Evolutionary conservation across 1,284 basidiomycete species (phyloP).

Genomic region (Pascua sp.): DNA sequence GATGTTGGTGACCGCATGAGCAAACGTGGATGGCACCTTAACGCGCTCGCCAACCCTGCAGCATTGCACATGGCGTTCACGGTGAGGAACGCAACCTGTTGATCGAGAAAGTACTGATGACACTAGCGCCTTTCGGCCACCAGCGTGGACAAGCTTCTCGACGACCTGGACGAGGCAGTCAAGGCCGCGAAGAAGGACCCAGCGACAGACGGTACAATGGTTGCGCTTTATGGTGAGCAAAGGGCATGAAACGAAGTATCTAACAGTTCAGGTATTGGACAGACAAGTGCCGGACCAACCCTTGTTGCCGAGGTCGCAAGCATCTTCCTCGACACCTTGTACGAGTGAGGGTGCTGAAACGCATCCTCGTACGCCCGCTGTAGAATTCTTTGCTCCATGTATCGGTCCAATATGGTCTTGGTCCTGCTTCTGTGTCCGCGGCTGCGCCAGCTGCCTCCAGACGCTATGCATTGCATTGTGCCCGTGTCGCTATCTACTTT

Average conservation of each 20-base stretch:
- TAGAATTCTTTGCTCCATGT: too few species aligned
- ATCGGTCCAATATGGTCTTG: too few species aligned
- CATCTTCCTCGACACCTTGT: conserved; percentile 75
- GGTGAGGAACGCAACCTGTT: conserved; percentile 54
- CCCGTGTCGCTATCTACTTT: too few species aligned
- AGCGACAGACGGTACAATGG: conserved; percentile 67
- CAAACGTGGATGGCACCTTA: conserved; percentile 84
- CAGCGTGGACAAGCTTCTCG: conserved; percentile 50
- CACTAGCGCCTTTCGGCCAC: conserved; percentile 53
- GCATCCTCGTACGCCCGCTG: too few species aligned
- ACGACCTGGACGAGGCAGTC: conserved; percentile 67
- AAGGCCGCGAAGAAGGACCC: conserved; percentile 68
- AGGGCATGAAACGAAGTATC: not conserved
- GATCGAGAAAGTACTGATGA: not conserved
- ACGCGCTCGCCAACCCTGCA: conserved; percentile 71
- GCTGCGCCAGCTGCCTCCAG: too few species aligned
- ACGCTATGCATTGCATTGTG: too few species aligned
- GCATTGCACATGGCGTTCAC: conserved; percentile 94
- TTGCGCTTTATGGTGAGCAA: conserved; percentile 75
- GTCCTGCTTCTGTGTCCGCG: too few species aligned
- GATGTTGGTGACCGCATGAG: conserved; percentile 88
- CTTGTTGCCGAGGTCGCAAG: conserved; percentile 80
- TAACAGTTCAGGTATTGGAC: conserved; percentile 66
- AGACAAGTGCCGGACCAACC: conserved; percentile 79
- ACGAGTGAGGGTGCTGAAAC: conserved; percentile 54